Percentiles rank a stretch among this genome's conserved stretches.
Evolutionary conservation across 768 basidiomycete species (phyloP).

Genomic region (Suillus placidus): DNA sequence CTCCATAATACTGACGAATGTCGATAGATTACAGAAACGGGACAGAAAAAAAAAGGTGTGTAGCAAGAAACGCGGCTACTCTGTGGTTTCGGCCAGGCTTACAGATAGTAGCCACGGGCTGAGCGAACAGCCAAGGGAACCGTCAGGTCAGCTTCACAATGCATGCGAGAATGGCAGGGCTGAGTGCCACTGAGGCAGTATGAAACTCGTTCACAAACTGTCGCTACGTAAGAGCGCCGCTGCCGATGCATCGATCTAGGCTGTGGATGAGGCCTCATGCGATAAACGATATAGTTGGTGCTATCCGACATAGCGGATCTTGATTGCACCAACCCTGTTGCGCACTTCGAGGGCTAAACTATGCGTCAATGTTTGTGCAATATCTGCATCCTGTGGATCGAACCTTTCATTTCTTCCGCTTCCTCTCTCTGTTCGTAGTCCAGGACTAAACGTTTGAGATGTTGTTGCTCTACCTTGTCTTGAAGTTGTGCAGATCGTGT

Average conservation of each 20-base stretch:
- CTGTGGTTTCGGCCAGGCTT: slow-evolving; percentile 1
- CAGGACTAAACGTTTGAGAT: slow-evolving; percentile 92
- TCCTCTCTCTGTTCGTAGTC: slow-evolving; percentile 91
- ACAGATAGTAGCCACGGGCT: not conserved
- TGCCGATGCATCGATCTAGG: slow-evolving; percentile 20
- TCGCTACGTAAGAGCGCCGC: slow-evolving; percentile 23
- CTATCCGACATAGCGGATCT: slow-evolving; percentile 77
- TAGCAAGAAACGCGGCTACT: slow-evolving; percentile 5
- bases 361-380: not conserved
- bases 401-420: slow-evolving; percentile 80
- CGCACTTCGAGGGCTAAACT: slow-evolving; percentile 66
- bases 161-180: slow-evolving; percentile 7
- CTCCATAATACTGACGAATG: not conserved
- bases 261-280: slow-evolving; percentile 15
- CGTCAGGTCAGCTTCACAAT: slow-evolving; percentile 1
- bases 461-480: slow-evolving; percentile 95
- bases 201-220: slow-evolving; percentile 8
- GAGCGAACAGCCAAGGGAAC: not conserved
- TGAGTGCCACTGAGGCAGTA: slow-evolving; percentile 2
- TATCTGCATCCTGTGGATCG: not conserved
- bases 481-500: slow-evolving; percentile 90
- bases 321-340: slow-evolving; percentile 67
- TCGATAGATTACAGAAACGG: not conserved
- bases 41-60: not conserved
- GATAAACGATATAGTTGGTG: slow-evolving; percentile 15